Conservation (phyloP, 169 alveolate genomes). For the Plasmodium relictum region DNA sequence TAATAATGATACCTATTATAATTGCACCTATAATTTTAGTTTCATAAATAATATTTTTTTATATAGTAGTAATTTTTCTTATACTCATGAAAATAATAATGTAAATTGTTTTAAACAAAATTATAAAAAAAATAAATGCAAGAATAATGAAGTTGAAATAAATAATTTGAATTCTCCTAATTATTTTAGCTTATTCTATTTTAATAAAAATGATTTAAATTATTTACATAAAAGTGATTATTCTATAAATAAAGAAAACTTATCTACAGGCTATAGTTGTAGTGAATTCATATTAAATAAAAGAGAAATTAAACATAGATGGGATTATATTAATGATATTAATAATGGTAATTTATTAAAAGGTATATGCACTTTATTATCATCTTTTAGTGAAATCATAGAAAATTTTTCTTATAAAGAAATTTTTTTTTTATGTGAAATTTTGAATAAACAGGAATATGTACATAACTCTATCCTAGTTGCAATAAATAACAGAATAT, state of each 20-base stretch:
- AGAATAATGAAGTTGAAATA: too few species aligned
- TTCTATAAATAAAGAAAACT: too few species aligned
- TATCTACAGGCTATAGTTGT: background rate
- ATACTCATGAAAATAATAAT: background rate
- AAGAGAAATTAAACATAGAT: background rate
- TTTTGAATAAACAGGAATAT: slow-evolving; percentile 1
- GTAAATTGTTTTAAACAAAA: too few species aligned
- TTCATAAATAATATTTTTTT: background rate
- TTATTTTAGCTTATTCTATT: too few species aligned
- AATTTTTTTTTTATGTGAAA: slow-evolving; percentile 42
- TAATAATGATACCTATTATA: background rate
- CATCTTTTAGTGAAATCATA: slow-evolving; percentile 18
- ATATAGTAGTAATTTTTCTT: background rate
- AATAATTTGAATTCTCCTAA: too few species aligned
- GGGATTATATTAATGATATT: background rate
- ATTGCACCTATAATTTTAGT: background rate
- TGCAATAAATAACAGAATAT: background rate
- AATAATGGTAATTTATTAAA: slow-evolving; percentile 8
- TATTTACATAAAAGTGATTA: too few species aligned
- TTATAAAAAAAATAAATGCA: too few species aligned
- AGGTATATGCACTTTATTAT: slow-evolving; percentile 25
- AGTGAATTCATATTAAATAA: background rate
- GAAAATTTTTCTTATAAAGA: slow-evolving; percentile 21
- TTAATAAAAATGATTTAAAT: too few species aligned
- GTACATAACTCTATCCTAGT: background rate